Evolutionary conservation across 176 grass and related monocot species (phyloP), one percentile per base, ranked within the genome.

Genomic region (Oryza officinalis): DNA sequence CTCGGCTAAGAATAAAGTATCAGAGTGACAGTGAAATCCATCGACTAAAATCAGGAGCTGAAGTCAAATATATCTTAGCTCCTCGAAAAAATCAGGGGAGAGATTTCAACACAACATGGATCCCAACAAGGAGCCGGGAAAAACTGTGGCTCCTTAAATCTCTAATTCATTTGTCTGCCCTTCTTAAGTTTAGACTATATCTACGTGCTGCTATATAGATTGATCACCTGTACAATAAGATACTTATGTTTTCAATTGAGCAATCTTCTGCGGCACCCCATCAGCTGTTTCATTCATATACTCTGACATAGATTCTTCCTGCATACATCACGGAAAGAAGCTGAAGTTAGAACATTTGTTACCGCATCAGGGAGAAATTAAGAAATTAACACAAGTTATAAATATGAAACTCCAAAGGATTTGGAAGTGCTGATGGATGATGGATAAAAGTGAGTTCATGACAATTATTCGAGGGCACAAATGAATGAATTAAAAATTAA

Each of bases 221-320:
- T 71, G 5, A 59, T 35, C 33, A 68, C 63, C 13, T 20, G 35
- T 84, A 28, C 25, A 63, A 13, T 65, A 40, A 44, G 14, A 47
- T 37, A 40, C 10, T 84, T 71, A 84, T 30, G 77, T 80, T 81
- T 61, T 81, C 26, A 83, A 15, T 64, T 82, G 61, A 74, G 86
- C 78, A 78, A 83, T 81, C 37, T 78, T 88, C 22, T 57, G 40
- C 3, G 73, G 74, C 9, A 85, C 18, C 31, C 22, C 38, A 74
- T 85, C 85, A 63, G 80, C 83, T 25, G 60, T 3, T 38, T 88
- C 86, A 25, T 88, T 64, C 68, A 72, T 69, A 75, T 40, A 74
- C 26, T 91, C 78, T 6, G 82, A 41, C 64, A 85, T 74, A 67
- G 72, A 67, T 75, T 91, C 90, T 67, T 88, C 90, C 90, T 88